Percentiles rank a stretch among this genome's conserved stretches.
Evolutionary conservation across 306 rosid genomes (phyloP).

Genomic region (Herpetospermum pedunculosum): DNA sequence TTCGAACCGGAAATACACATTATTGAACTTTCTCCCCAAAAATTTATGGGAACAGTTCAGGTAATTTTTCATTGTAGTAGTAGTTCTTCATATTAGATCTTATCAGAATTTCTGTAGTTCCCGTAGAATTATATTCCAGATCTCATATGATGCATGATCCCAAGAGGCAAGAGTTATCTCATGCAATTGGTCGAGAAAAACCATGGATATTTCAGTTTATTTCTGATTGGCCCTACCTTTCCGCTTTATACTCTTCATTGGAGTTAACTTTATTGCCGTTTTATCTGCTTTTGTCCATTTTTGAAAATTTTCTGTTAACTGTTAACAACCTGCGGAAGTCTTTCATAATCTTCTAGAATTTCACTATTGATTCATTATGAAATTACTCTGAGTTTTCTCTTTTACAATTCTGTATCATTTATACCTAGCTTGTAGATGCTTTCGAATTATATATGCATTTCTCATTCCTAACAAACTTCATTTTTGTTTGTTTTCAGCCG

Average conservation of each 20-base stretch:
- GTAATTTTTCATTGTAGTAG: constrained; percentile 26
- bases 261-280: background rate
- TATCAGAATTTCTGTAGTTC: background rate
- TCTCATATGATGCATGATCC: background rate
- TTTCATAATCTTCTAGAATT: background rate
- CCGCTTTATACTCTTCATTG: background rate
- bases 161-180: constrained; percentile 2
- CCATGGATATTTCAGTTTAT: background rate
- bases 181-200: background rate
- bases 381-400: background rate
- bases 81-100: background rate
- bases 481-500: constrained; percentile 56
- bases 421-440: background rate
- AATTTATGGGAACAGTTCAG: constrained; percentile 98
- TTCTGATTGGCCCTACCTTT: background rate
- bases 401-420: background rate
- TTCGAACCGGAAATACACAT: constrained; percentile 79
- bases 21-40: constrained; percentile 84
- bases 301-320: background rate
- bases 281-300: background rate
- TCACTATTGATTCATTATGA: background rate
- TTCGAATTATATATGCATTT: background rate
- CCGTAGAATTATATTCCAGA: background rate
- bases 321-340: background rate
- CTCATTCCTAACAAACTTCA: constrained; percentile 18